Percentiles rank a stretch among this genome's conserved stretches.
Conservation (phyloP, 1,284 basidiomycete genomes). For the Tilletiopsis washingtonensis region DNA sequence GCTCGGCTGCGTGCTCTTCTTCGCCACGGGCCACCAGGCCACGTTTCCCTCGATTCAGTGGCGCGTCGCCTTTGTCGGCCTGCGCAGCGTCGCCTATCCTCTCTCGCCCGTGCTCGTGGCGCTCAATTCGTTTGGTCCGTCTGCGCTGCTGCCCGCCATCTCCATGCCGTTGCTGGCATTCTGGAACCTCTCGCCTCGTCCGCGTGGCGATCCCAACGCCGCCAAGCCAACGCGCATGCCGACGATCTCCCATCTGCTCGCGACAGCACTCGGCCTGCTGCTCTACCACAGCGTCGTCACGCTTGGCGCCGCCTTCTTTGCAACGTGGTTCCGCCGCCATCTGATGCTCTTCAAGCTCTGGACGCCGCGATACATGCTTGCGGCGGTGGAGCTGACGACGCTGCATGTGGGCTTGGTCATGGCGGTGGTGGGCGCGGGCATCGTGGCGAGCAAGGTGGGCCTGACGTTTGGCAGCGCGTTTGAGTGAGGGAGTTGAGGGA, state of each 20-base stretch:
- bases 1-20: slow-evolving; percentile 58
- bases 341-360: slow-evolving; percentile 99
- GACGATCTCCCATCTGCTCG: slow-evolving; percentile 38
- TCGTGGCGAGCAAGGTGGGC: slow-evolving; percentile 18
- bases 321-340: slow-evolving; percentile 73
- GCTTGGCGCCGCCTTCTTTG: slow-evolving; percentile 64
- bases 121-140: slow-evolving; percentile 70
- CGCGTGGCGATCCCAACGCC: slow-evolving; percentile 3
- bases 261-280: slow-evolving; percentile 59
- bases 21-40: slow-evolving; percentile 83
- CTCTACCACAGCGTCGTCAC: slow-evolving; percentile 61
- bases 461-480: slow-evolving; percentile 3
- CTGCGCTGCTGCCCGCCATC: slow-evolving; percentile 59
- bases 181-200: slow-evolving; percentile 73
- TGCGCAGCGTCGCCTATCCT: slow-evolving; percentile 62
- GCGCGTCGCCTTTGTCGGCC: slow-evolving; percentile 73
- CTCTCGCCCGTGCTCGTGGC: slow-evolving; percentile 69
- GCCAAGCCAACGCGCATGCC: slow-evolving; percentile 4
- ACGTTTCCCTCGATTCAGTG: slow-evolving; percentile 86
- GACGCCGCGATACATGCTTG: slow-evolving; percentile 83
- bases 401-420: slow-evolving; percentile 51
- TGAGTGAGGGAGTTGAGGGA: too few species aligned
- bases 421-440: slow-evolving; percentile 17
- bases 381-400: slow-evolving; percentile 52
- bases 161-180: slow-evolving; percentile 66